Base-by-base conservation (phyloP, 495 filamentous ascomycete genomes). In the Podospora didyma region DNA sequence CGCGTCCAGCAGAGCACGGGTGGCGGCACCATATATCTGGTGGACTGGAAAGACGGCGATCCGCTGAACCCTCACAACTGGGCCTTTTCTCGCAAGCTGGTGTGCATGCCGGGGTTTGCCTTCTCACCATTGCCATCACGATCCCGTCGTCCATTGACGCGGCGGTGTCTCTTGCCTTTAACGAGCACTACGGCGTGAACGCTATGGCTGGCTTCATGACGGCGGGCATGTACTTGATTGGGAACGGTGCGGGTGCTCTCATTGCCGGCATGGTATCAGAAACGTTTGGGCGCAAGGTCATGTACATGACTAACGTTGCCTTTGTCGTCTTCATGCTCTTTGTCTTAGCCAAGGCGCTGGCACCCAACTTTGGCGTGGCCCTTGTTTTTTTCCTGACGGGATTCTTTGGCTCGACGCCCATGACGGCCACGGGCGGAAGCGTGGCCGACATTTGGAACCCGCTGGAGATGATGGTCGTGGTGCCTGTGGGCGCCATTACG, bases 271-370 rank as follows among this genome's bases (percentile, higher is more conserved):
- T 47, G 1, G 47, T 57, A 22, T 50, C 46, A 39, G 54, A 57
- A 46, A 22, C 49, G n/a, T 57, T 50, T n/a, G 54, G 54, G n/a
- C 47, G 47, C 41, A 46, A 48, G 22, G 34, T 57, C 2, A 46
- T 57, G 3, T 57, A 57, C 21, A 21, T 57, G 23, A 51, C 54
- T 5, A 57, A n/a, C n/a, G n/a, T n/a, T n/a, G n/a, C 54, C 10
- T 37, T 57, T 46, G 46, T 48, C 7, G 46, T 51, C 12, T 57
- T 51, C 34, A 48, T 47, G 1, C 19, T 51, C n/a, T 57, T 57
- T 14, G 51, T 51, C 9, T 23, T 57, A n/a, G 54, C 46, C n/a
- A 50, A 47, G 2, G 54, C 46, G 16, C 37, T 57, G 37, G 54
- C 54, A 3, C 54, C 39, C 19, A 57, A 46, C 26, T 51, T 57